Base-by-base conservation (phyloP, 2,329 filamentous ascomycete species). In the Colletotrichum noveboracense region DNA sequence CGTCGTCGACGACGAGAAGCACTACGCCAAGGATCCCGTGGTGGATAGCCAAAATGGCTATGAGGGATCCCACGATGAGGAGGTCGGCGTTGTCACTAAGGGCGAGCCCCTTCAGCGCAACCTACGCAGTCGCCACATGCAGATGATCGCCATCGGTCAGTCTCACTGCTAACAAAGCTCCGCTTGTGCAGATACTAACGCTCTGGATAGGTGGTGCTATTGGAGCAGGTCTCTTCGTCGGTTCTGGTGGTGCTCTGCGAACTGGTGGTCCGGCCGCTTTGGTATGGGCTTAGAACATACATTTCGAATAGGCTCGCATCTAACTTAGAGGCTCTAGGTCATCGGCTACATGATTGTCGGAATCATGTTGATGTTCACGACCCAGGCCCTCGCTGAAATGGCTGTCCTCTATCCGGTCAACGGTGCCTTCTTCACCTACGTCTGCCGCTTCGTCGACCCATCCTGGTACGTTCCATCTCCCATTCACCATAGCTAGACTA, bases 361-460 rank as follows among this genome's bases (percentile, higher is more conserved):
- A 81, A 74, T 90, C 79, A 91, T 92, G 90, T 88, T 92, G 83
- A 89, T 91, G 82, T 89, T 91, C 83, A 90, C 90, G 68, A 81
- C 92, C 74, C 90, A 90, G 79, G 91, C 91, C 71, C 87, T 93
- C 60, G 91, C 90, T 78, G 91, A 93, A 81, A 83, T 93, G 70
- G 89, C 91, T 70, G 88, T 92, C 80, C 88, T 92, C 85, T 93
- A 89, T 76, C 91, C 91, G 16, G 87, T 92, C 79, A 91, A 90
- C 79, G 91, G 91, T 81, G 90, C 89, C 77, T 93, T 93, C 86
- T 92, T 91, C 79, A 90, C 89, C 28, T 92, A 91, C 83, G 89
- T 88, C 38, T 86, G 87, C 75, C 90, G 91, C 66, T 93, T 93
- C 80, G 89, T 93, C 77, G 91, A 91, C 80, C 91, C 91, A 18